phyloP scores from a whole-genome alignment of 495 filamentous ascomycete genomes.

The Penicillium macrosclerotiorum region DNA sequence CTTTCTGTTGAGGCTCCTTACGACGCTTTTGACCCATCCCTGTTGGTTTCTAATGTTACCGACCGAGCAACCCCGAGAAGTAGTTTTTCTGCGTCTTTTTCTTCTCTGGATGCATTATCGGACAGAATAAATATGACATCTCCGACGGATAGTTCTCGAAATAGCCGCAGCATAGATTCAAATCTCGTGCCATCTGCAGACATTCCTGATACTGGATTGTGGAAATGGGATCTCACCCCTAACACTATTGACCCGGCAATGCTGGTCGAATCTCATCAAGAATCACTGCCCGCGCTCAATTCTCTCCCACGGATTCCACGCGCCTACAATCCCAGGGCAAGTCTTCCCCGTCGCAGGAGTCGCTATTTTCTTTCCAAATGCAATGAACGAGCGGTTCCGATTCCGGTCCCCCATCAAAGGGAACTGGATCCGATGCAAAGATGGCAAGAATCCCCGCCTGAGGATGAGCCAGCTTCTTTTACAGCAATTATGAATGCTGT shows the following conservation, averaged over 20 bases:
- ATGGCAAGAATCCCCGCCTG: constrained; percentile 72
- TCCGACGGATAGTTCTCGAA: not conserved
- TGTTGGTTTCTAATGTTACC: not conserved
- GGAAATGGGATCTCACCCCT: not conserved
- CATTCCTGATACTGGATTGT: not conserved
- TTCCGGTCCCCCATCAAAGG: constrained; percentile 1
- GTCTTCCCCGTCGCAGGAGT: constrained; percentile 10
- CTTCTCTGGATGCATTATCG: not conserved
- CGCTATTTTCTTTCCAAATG: constrained; percentile 10
- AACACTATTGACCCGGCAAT: not conserved
- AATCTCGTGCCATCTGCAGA: no score
- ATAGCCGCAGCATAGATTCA: no score
- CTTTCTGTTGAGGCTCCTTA: not conserved
- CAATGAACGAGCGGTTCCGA: not conserved
- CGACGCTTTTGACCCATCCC: not conserved
- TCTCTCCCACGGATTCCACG: not conserved
- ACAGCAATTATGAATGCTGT: constrained; percentile 68
- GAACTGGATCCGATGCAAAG: constrained; percentile 56
- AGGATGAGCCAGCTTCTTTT: constrained; percentile 71
- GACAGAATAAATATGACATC: constrained; percentile 1
- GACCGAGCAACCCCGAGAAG: not conserved
- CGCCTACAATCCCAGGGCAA: not conserved
- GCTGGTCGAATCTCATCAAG: not conserved
- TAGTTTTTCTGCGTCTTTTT: not conserved
- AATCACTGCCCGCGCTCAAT: not conserved